A percentile compares a stretch with the other conserved stretches of the same genome.
phyloP scores from a whole-genome alignment of 139 green algal species.

The Chlamydomonas incerta region DNA sequence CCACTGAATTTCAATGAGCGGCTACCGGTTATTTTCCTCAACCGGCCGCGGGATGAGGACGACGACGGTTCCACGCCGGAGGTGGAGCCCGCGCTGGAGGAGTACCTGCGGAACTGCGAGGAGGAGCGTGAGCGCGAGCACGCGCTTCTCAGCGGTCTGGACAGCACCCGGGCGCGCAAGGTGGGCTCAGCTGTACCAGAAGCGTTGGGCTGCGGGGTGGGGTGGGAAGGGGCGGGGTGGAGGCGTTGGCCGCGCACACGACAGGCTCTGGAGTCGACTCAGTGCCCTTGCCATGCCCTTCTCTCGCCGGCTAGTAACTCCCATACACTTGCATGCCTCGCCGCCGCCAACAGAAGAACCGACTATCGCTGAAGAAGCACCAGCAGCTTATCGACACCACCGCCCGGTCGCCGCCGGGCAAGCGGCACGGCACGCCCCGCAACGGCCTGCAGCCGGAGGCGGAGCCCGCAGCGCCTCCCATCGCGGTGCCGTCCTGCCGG shows the following conservation, averaged over 20 bases:
- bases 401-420: not conserved
- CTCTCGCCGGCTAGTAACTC: no score
- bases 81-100: conserved; percentile 33
- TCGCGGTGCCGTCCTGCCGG: conserved; percentile 32
- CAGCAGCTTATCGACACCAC: not conserved
- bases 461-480: not conserved
- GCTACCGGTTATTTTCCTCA: conserved; percentile 25
- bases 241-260: no score
- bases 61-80: not conserved
- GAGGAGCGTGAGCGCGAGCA: not conserved
- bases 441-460: not conserved
- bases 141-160: conserved; percentile 1
- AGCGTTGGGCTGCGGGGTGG: no score
- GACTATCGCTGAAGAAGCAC: no score
- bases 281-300: no score
- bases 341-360: not conserved
- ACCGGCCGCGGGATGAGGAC: conserved; percentile 11
- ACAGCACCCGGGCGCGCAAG: conserved; percentile 16
- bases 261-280: no score
- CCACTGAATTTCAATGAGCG: conserved; percentile 37
- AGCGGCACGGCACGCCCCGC: not conserved
- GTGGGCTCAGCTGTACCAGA: no score
- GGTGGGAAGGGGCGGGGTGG: no score
- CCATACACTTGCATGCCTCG: no score
- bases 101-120: conserved; percentile 40